Conservation (phyloP, 495 filamentous ascomycete species). For the Cudoniella acicularis region DNA sequence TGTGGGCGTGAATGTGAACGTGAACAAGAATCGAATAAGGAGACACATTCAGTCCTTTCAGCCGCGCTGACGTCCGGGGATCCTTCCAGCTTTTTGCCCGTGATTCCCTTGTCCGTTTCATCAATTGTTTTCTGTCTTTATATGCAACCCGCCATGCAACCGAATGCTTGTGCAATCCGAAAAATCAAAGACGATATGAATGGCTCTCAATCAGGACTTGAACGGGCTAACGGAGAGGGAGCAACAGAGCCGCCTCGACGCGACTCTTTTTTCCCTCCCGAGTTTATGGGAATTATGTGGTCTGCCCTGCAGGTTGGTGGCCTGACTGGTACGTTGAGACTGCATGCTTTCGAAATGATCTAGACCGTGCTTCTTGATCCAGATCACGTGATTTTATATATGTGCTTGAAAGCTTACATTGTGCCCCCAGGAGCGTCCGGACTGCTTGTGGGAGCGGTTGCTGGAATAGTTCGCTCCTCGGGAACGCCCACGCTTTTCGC, state of each 20-base stretch:
- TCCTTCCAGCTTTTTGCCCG: not conserved
- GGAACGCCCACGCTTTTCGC: constrained; percentile 66
- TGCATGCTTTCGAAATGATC: not conserved
- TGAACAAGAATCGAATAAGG: too few species aligned
- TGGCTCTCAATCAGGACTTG: not conserved
- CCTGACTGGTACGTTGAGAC: constrained; percentile 20
- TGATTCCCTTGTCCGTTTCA: not conserved
- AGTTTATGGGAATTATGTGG: constrained; percentile 20
- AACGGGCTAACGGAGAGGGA: not conserved
- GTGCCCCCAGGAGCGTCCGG: constrained; percentile 26
- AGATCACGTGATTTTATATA: constrained; percentile 18
- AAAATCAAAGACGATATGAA: constrained; percentile 23
- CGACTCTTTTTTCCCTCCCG: constrained; percentile 10
- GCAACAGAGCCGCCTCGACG: not conserved
- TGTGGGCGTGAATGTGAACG: too few species aligned
- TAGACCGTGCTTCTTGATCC: not conserved
- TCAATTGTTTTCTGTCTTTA: not conserved
- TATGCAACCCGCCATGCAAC: constrained; percentile 11
- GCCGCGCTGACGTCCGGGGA: not conserved
- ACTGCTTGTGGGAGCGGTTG: constrained; percentile 28
- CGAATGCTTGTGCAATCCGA: constrained; percentile 16
- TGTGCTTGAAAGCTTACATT: not conserved
- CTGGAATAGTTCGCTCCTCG: constrained; percentile 68
- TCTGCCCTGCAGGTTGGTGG: constrained; percentile 26
- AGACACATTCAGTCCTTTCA: not conserved